Percentiles rank a stretch among this genome's conserved stretches.
phyloP scores from a whole-genome alignment of 2,329 filamentous ascomycete genomes.

The Lachnellula cervina region DNA sequence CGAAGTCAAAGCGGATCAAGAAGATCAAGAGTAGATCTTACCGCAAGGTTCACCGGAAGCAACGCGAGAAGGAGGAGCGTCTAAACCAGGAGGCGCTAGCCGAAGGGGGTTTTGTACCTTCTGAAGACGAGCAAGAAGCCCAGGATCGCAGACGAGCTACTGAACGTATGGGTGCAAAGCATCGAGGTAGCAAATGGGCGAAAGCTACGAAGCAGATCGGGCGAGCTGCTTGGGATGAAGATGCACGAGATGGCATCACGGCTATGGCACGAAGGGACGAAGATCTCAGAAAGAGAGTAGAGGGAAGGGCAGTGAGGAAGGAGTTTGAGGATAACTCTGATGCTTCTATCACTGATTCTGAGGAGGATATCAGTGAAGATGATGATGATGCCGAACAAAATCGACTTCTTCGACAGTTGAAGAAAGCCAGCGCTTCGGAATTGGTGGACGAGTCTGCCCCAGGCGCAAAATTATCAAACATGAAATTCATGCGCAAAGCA shows the following conservation, averaged over 20 bases:
- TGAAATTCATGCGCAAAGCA: slow-evolving; percentile 94
- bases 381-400: slow-evolving; percentile 45
- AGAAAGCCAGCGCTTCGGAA: slow-evolving; percentile 40
- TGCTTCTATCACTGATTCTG: slow-evolving; percentile 52
- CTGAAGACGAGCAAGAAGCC: slow-evolving; percentile 59
- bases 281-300: slow-evolving; percentile 59
- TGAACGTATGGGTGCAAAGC: slow-evolving; percentile 65
- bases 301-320: slow-evolving; percentile 52
- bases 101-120: slow-evolving; percentile 54
- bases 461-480: slow-evolving; percentile 65
- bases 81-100: slow-evolving; percentile 53
- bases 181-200: slow-evolving; percentile 68
- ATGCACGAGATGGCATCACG: slow-evolving; percentile 57
- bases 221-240: slow-evolving; percentile 63
- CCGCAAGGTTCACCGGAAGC: slow-evolving; percentile 83
- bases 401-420: slow-evolving; percentile 45
- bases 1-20: slow-evolving; percentile 86
- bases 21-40: slow-evolving; percentile 99
- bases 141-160: slow-evolving; percentile 61
- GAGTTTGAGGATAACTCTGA: slow-evolving; percentile 42
- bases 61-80: slow-evolving; percentile 55
- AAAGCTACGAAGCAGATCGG: slow-evolving; percentile 63
- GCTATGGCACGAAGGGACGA: slow-evolving; percentile 64
- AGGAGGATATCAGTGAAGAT: slow-evolving; percentile 48
- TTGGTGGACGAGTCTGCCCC: slow-evolving; percentile 45